Percentiles rank a stretch among this genome's conserved stretches.
Evolutionary conservation across 2,329 filamentous ascomycete genomes (phyloP).

Genomic region (Colletotrichum chrysophilum): DNA sequence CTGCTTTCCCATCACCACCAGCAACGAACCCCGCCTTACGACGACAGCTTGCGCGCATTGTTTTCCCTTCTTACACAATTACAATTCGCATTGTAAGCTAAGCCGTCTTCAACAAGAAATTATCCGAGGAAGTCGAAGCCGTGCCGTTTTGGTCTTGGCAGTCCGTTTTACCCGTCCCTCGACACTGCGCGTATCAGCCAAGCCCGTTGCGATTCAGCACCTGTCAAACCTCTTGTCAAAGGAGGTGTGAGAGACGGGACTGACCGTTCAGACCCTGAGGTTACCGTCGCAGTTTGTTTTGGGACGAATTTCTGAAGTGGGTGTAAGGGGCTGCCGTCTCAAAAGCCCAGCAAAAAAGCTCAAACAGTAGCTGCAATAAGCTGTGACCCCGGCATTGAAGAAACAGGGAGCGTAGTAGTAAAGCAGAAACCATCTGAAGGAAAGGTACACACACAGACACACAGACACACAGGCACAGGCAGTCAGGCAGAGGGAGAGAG

Average conservation of each 20-base stretch:
- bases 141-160: constrained; percentile 14
- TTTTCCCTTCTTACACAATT: not conserved
- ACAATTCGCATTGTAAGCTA: not conserved
- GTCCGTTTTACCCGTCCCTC: not conserved
- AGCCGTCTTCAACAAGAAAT: not conserved
- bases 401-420: not conserved
- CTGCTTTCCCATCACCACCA: not conserved
- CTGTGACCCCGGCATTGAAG: constrained; percentile 2
- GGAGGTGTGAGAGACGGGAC: not conserved
- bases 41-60: not conserved
- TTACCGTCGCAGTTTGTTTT: not conserved
- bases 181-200: constrained; percentile 21
- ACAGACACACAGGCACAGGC: not conserved
- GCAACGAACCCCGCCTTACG: not conserved
- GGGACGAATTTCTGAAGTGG: not conserved
- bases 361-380: constrained; percentile 4
- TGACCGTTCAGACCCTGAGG: not conserved
- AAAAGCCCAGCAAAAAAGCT: constrained; percentile 1
- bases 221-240: not conserved
- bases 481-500: not conserved
- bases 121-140: not conserved
- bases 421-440: constrained; percentile 16
- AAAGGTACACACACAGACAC: not conserved
- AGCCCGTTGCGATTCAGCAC: constrained; percentile 10
- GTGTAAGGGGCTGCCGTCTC: not conserved